Percentiles rank a stretch among this genome's conserved stretches.
Evolutionary conservation across 2,329 filamentous ascomycete genomes (phyloP).

Genomic region (Alternaria metachromatica): DNA sequence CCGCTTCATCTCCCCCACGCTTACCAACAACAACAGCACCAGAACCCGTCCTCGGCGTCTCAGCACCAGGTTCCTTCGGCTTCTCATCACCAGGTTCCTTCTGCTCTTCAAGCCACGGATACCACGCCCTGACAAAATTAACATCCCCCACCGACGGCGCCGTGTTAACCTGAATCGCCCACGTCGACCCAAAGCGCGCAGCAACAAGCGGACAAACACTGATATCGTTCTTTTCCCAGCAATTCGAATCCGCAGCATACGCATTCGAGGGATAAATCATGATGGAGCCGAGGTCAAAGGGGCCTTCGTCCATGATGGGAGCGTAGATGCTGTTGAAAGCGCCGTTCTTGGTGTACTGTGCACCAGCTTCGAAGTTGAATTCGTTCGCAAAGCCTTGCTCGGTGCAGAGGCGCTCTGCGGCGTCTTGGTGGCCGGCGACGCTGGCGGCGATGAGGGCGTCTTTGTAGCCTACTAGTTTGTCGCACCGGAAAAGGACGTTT

Average conservation of each 20-base stretch:
- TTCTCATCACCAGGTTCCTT: too few relatives aligned
- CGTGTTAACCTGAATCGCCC: neutral
- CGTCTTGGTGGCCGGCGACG: too few relatives aligned
- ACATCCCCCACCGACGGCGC: constrained; percentile 1
- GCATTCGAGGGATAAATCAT: constrained; percentile 8
- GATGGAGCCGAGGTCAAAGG: constrained; percentile 2
- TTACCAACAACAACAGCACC: neutral
- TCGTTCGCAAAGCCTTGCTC: neutral
- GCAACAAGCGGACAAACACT: neutral
- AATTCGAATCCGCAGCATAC: neutral
- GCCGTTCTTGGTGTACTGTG: neutral
- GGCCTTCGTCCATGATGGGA: neutral
- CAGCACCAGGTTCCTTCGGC: neutral
- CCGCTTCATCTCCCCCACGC: neutral
- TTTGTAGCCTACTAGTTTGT: neutral
- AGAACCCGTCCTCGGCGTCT: neutral
- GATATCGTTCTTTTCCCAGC: neutral
- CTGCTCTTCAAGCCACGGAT: neutral
- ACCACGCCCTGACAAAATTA: constrained; percentile 2
- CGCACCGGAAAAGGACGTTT: constrained; percentile 3
- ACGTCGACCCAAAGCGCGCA: neutral
- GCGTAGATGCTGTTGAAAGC: neutral
- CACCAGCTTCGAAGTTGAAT: neutral
- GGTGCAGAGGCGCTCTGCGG: neutral
- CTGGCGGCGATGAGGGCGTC: neutral